These are phyloP conservation scores for Xylariomycetidae sp. DNA, from an alignment of 2,329 filamentous ascomycete species.

Conservation along the genomic window DNA sequence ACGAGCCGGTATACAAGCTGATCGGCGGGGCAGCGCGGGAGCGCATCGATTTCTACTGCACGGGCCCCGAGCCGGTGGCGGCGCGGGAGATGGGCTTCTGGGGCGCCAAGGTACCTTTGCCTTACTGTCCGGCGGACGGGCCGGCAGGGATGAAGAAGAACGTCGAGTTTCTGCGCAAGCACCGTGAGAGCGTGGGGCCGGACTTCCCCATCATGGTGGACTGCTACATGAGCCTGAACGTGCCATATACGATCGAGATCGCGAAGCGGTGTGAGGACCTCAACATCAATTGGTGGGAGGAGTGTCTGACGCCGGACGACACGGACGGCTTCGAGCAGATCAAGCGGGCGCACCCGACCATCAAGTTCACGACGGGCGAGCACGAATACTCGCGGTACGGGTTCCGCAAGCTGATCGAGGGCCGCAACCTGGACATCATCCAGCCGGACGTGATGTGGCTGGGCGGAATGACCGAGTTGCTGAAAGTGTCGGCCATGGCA, in stretches of 20 bases:
- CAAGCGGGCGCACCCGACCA: conserved; percentile 81
- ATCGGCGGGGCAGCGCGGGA: conserved; percentile 87
- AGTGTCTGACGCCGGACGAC: conserved; percentile 86
- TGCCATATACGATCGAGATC: conserved; percentile 86
- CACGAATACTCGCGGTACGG: conserved; percentile 93
- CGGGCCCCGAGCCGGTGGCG: conserved; percentile 73
- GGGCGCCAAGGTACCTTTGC: conserved; percentile 84
- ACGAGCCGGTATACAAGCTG: conserved; percentile 90
- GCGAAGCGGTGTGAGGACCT: conserved; percentile 77
- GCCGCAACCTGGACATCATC: conserved; percentile 86
- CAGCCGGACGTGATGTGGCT: conserved; percentile 98
- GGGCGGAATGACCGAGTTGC: conserved; percentile 83
- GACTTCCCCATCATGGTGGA: conserved; percentile 93
- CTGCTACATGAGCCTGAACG: conserved; percentile 95
- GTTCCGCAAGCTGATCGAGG: conserved; percentile 90
- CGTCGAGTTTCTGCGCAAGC: conserved; percentile 78
- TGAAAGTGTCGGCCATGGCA: conserved; percentile 83
- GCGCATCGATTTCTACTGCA: conserved; percentile 88
- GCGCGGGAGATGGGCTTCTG: conserved; percentile 85
- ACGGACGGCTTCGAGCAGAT: conserved; percentile 84
- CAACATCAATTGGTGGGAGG: conserved; percentile 96
- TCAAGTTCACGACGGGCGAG: conserved; percentile 94
- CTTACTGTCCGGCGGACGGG: conserved; percentile 85
- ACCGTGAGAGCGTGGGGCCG: conserved; percentile 77
- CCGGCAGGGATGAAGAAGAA: conserved; percentile 79